Base-by-base conservation (phyloP, 1,139 yeast genomes). In the Blastobotrys niveus region DNA sequence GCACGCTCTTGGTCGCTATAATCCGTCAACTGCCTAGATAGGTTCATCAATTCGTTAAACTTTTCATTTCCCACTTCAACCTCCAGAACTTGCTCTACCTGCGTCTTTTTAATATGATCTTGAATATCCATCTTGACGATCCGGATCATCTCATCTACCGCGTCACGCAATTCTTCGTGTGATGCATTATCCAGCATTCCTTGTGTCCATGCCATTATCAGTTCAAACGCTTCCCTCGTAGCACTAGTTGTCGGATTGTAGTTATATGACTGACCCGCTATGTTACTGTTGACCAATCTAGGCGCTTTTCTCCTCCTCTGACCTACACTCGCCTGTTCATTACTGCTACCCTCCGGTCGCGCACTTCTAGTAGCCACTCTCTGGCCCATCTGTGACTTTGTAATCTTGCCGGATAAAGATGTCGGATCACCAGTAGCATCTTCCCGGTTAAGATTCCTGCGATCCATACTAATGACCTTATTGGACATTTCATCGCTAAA, bases 351-450 rank as follows among this genome's bases (percentile, higher is more conserved):
- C n/a, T 61, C 54, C 14, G 30, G 21, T 12, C n/a, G n/a, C 10
- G 19, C 25, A 8, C 14, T 14, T 18, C n/a, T 24, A 4, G 34
- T 22, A 8, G 56, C 40, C 3, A 67, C 73, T 34, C 76, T 62
- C 3, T 76, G 59, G 0, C 96, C 96, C 82, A 87, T 77, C 46
- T 86, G 94, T 34, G 70, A 69, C 43, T 75, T 66, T 2, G 78
- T 66, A 19, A 87, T 70, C 47, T 72, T 77, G 1, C 95, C 95
- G 5, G 71, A 75, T 57, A 87, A 66, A 0, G 94, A 80, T 43
- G 76, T 76, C 1, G 95, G 95, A 38, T 73, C 77, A 14, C 82
- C 78, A 39, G 70, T 61, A 12, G 76, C 77, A 46, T 76, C 78
- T 3, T 69, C 61, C 15, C 68, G 59, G 32, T 64, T 67, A 34